These are phyloP conservation scores for Trametes sp. DNA, from an alignment of 1,284 basidiomycete species.

Conservation along the genomic window DNA sequence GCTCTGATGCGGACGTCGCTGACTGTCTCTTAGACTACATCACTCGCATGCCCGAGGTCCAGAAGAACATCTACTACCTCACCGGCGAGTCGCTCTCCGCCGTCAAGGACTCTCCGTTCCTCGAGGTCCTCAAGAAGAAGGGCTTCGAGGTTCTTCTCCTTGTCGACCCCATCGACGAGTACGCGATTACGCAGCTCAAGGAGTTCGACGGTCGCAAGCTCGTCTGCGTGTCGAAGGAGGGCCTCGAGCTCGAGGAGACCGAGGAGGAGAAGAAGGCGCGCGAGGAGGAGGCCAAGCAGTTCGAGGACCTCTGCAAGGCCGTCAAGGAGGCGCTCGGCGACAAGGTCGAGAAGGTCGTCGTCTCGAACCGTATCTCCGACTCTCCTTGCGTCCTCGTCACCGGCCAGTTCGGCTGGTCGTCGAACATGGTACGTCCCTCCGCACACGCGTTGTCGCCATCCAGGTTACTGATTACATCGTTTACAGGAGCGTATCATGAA, in stretches of 20 bases:
- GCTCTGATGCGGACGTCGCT: background rate
- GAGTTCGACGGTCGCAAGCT: slow-evolving; percentile 99
- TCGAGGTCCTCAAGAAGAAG: slow-evolving; percentile 99
- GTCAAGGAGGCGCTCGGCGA: slow-evolving; percentile 99
- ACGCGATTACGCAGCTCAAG: slow-evolving; percentile 97
- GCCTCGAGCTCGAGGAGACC: slow-evolving; percentile 98
- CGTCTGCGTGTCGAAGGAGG: slow-evolving; percentile 98
- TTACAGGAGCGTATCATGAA: slow-evolving; percentile 97
- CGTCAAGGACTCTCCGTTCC: slow-evolving; percentile 96
- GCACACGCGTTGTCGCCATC: background rate
- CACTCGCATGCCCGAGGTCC: slow-evolving; percentile 98
- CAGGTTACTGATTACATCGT: slow-evolving; percentile 24
- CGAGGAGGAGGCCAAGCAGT: slow-evolving; percentile 89
- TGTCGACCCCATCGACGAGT: slow-evolving; percentile 98
- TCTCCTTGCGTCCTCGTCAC: slow-evolving; percentile 98
- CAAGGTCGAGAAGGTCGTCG: slow-evolving; percentile 99
- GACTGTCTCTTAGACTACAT: slow-evolving; percentile 83
- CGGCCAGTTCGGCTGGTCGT: slow-evolving; percentile 99
- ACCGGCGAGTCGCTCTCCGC: slow-evolving; percentile 97
- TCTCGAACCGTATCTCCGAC: slow-evolving; percentile 97
- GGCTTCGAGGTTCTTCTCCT: slow-evolving; percentile 98
- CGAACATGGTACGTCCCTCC: slow-evolving; percentile 84
- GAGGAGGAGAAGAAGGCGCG: slow-evolving; percentile 95
- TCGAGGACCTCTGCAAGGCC: slow-evolving; percentile 89
- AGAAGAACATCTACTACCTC: slow-evolving; percentile 99